Base-by-base conservation (phyloP, 129 eudicot genomes). In the Tagetes erecta region DNA sequence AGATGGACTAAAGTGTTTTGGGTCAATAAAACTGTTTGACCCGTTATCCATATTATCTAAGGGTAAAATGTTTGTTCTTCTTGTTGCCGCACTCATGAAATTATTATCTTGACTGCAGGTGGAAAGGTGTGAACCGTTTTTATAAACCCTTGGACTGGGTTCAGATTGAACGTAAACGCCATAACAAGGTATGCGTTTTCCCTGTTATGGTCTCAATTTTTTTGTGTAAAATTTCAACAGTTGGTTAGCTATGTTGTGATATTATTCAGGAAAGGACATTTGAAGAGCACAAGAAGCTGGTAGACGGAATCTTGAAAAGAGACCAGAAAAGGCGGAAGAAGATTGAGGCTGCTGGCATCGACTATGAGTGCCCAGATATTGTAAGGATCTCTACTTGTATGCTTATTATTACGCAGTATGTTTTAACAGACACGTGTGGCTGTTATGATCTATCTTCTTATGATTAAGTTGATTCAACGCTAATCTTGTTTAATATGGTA, bases 331-430 rank as follows among this genome's bases (percentile, higher is more conserved):
- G 96, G 78, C 82, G 88, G 30, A 89, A 72, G 82, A 91, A 81
- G 84, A 85, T 92, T 2, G 92, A 89, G 80, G 96, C 88, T 63
- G 96, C 98, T 82, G 98, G 96, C 41, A 87, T 92, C 36, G 96
- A 92, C 58, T 92, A 89, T 51, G 81, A 85, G 78, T 85, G 88
- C 80, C 98, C 96, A 5, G 87, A 83, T 76, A 72, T 92, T 62
- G 96, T 92, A 87, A 89, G 97, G 78, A 50, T 67, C 13, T 71
- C 1, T 5, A 1, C 33, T 78, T 33, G 6, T 40, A 30, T 58
- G 31, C 8, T 41, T 30, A 2, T 37, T 38, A 59, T 27, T 50
- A 8, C 20, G 47, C 14, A 20, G 27, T 5, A 41, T 41, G 46
- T 41, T 6, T 41, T 8, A 36, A 10, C 9, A 8, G 5, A 41